Conservation (phyloP, 1,284 basidiomycete species). For the Sporisorium sorghi region DNA sequence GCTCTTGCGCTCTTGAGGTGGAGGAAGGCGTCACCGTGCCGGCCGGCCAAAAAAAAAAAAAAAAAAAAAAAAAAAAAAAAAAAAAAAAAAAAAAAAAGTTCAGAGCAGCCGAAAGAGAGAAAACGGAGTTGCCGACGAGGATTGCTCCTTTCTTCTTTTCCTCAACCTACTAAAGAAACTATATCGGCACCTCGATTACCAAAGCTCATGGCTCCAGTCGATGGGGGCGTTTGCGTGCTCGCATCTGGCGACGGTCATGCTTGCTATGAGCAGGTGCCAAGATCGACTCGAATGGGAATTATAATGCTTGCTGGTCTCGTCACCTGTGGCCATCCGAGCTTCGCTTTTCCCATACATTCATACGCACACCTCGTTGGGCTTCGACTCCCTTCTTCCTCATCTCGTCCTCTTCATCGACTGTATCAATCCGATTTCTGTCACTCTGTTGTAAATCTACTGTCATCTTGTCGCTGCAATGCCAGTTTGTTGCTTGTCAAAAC, state of each 20-base stretch:
- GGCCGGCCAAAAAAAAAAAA: too few relatives aligned
- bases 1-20: not conserved
- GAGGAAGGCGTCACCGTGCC: conserved; percentile 3
- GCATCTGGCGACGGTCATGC: conserved; percentile 36
- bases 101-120: not conserved
- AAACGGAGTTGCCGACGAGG: conserved; percentile 5
- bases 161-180: conserved; percentile 56
- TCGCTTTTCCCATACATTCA: conserved; percentile 57
- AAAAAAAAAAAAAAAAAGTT: not conserved
- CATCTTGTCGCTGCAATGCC: not conserved
- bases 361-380: not conserved
- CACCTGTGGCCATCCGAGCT: conserved; percentile 41
- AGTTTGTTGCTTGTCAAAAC: not conserved
- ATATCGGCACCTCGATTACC: conserved; percentile 44
- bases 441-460: not conserved
- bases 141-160: conserved; percentile 28
- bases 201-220: conserved; percentile 47
- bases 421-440: too few relatives aligned
- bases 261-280: conserved; percentile 49
- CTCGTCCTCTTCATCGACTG: too few relatives aligned
- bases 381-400: not conserved
- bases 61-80: too few relatives aligned
- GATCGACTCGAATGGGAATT: conserved; percentile 38
- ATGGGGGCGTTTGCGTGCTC: conserved; percentile 49
- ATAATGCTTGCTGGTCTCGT: conserved; percentile 52